Conservation (phyloP, 2,329 filamentous ascomycete genomes). For the Drechslera avenae region DNA sequence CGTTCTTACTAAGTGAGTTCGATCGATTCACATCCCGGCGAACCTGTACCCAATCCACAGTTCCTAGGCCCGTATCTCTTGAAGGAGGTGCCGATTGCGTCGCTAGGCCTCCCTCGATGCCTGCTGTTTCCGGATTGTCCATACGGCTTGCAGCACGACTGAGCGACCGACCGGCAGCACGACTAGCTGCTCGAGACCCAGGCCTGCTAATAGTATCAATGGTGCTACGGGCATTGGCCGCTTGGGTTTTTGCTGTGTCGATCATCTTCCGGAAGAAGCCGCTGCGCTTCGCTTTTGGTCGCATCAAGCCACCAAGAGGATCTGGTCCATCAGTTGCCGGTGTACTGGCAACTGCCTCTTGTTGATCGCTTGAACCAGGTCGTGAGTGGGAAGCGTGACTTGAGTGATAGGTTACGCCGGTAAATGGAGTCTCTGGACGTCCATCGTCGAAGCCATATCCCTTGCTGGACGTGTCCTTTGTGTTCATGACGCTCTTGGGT, state of each 20-base stretch:
- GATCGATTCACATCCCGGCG: slow-evolving; percentile 93
- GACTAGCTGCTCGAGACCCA: slow-evolving; percentile 47
- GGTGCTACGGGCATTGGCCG: slow-evolving; percentile 84
- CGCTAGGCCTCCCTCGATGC: slow-evolving; percentile 58
- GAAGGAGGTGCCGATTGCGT: slow-evolving; percentile 51
- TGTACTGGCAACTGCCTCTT: slow-evolving; percentile 58
- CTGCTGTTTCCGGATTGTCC: slow-evolving; percentile 54
- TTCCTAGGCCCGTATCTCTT: slow-evolving; percentile 72
- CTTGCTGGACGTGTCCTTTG: slow-evolving; percentile 50
- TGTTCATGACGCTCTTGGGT: slow-evolving; percentile 69
- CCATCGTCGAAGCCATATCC: slow-evolving; percentile 46
- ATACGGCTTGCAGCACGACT: slow-evolving; percentile 39
- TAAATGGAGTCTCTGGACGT: slow-evolving; percentile 63
- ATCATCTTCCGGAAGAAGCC: slow-evolving; percentile 97
- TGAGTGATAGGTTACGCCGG: slow-evolving; percentile 86
- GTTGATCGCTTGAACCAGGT: slow-evolving; percentile 55
- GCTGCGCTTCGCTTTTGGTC: slow-evolving; percentile 77
- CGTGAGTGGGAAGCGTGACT: slow-evolving; percentile 70
- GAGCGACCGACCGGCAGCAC: slow-evolving; percentile 48
- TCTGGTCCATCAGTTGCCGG: slow-evolving; percentile 66
- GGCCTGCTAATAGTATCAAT: slow-evolving; percentile 66
- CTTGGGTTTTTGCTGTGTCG: slow-evolving; percentile 90
- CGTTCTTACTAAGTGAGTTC: slow-evolving; percentile 88
- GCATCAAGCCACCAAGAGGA: slow-evolving; percentile 75
- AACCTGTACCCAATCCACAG: slow-evolving; percentile 94